Evolutionary conservation across 2,329 filamentous ascomycete species (phyloP), one percentile per base, ranked within the genome.

Genomic region (Colletotrichum lini): DNA sequence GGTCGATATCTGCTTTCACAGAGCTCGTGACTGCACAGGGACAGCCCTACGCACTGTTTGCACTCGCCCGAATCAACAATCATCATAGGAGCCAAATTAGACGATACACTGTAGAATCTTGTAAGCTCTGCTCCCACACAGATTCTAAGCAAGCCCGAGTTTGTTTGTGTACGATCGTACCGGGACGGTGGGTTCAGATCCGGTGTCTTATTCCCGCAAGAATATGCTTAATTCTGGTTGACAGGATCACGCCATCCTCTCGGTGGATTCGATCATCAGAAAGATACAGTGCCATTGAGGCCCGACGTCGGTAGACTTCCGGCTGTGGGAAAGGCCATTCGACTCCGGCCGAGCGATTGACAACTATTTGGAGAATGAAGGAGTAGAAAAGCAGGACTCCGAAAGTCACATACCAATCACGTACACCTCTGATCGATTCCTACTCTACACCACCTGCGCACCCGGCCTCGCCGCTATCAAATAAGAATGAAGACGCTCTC

Each of bases 401-500:
- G 44, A 16, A 47, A 47, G 44, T n/a, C 18, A n/a, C 9, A 18
- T 9, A 47, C 18, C 18, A 47, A 18, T 2, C 21, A n/a, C 44
- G n/a, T n/a, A 38, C 35, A 38, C 9, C 35, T 47, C n/a, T 47
- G 18, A 10, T 10, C 16, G 18, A 47, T 10, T n/a, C n/a, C 44
- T 47, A n/a, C 44, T 4, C n/a, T 21, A 47, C 18, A 47, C 15
- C 44, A 47, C n/a, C 44, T 47, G 44, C 44, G 8, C n/a, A 21
- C 2, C 44, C 18, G n/a, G n/a, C 18, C 44, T n/a, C 16, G 10
- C 16, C n/a, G 44, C 44, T n/a, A 47, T 9, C 44, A 47, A 4
- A 8, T 3, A n/a, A 62, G 23, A 21, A 76, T 77, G 74, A 77
- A 77, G 73, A 72, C 71, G 6, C 58, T 77, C 9, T 72, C 76